These are phyloP conservation scores for Dentipellis sp. DNA, from an alignment of 768 basidiomycete species.

Conservation along the genomic window DNA sequence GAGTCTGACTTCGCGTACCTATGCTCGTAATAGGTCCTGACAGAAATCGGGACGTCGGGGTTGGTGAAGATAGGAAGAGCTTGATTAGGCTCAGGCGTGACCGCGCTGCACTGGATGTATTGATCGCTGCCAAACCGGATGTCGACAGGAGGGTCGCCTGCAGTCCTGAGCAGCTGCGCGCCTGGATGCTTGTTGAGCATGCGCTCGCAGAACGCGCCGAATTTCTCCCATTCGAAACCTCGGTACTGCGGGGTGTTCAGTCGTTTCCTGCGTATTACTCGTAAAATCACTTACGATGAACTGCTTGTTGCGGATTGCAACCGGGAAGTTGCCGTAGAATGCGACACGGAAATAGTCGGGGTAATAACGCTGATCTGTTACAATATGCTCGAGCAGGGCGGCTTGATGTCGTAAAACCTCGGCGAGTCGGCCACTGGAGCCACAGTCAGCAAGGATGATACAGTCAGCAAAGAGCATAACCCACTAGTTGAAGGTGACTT, in stretches of 20 bases:
- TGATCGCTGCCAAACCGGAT: conserved; percentile 71
- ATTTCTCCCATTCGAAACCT: conserved; percentile 93
- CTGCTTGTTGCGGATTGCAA: conserved; percentile 77
- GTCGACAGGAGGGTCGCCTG: conserved; percentile 73
- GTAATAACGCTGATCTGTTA: conserved; percentile 74
- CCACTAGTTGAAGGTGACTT: conserved; percentile 87
- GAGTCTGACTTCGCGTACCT: conserved; percentile 34
- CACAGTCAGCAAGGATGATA: conserved; percentile 6
- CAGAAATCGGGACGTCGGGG: conserved; percentile 70
- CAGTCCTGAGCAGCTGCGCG: conserved; percentile 66
- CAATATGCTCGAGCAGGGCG: conserved; percentile 79
- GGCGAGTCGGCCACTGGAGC: conserved; percentile 59
- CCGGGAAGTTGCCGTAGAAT: conserved; percentile 89
- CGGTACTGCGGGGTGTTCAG: conserved; percentile 53
- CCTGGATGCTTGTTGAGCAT: conserved; percentile 88
- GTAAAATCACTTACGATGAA: conserved; percentile 57
- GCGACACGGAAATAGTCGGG: conserved; percentile 91
- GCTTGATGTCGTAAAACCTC: conserved; percentile 86
- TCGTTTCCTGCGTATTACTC: neutral
- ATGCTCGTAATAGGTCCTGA: conserved; percentile 83
- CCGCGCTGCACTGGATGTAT: conserved; percentile 83
- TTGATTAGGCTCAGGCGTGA: conserved; percentile 79
- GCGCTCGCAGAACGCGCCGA: conserved; percentile 79
- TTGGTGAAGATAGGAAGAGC: conserved; percentile 72
- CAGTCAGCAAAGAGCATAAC: conserved; percentile 16